These are phyloP conservation scores for Przewalskia tangutica DNA, from an alignment of 257 asterid species.

Conservation along the genomic window DNA sequence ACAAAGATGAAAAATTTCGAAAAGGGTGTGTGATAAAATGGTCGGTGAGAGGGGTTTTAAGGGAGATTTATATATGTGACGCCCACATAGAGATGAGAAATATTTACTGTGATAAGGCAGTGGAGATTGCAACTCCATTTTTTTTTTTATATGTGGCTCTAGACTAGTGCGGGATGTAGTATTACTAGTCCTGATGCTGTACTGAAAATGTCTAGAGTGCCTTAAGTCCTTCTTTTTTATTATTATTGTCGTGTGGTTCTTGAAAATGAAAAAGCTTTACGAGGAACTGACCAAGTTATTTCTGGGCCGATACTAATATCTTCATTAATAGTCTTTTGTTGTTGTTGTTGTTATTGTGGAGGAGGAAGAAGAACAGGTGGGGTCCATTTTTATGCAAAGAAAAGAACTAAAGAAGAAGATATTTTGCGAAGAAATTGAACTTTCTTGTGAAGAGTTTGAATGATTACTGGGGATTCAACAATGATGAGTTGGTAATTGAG, in stretches of 20 bases:
- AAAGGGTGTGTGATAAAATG: background rate
- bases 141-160: background rate
- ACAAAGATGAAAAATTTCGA: too few species aligned
- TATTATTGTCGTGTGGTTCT: background rate
- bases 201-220: too few species aligned
- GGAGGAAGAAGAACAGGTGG: background rate
- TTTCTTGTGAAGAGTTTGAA: background rate
- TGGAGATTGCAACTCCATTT: constrained; percentile 21
- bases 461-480: background rate
- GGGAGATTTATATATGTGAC: constrained; percentile 33
- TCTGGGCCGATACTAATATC: too few species aligned
- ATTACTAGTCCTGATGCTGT: too few species aligned
- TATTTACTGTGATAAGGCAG: constrained; percentile 38
- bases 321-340: too few species aligned
- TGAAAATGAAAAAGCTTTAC: background rate
- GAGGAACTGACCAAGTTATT: background rate
- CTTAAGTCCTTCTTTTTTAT: constrained; percentile 1
- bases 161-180: too few species aligned
- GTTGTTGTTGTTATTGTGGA: too few species aligned
- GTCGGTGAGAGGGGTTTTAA: constrained; percentile 10
- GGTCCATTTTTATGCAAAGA: background rate
- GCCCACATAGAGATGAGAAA: constrained; percentile 21
- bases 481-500: constrained; percentile 2
- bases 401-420: background rate
- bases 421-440: background rate